Evolutionary conservation across 1,284 basidiomycete species (phyloP).

Genomic region (Fomitopsis betulina): DNA sequence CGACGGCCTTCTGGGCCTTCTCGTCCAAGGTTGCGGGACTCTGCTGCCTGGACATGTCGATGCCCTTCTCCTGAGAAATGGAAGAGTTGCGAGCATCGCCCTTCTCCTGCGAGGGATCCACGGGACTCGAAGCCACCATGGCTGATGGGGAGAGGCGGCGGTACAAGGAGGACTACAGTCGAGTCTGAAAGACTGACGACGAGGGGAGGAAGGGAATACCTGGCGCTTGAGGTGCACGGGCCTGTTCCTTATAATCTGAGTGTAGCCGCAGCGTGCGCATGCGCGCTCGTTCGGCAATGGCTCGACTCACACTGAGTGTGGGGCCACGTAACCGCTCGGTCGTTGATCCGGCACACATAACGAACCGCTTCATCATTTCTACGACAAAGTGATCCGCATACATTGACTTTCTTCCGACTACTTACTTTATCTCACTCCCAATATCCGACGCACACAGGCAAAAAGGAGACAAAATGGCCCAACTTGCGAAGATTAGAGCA

Average conservation of each 20-base stretch:
- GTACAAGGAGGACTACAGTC: neutral
- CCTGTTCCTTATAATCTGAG: conserved; percentile 1
- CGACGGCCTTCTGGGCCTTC: conserved; percentile 1
- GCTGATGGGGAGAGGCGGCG: neutral
- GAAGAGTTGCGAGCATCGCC: neutral
- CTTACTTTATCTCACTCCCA: neutral
- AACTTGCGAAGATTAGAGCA: neutral
- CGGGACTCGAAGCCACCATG: conserved; percentile 3
- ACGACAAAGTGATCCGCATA: neutral
- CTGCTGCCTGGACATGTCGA: conserved; percentile 1
- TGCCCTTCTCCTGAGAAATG: neutral
- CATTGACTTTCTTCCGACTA: neutral
- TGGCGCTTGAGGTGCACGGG: neutral
- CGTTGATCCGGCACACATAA: neutral
- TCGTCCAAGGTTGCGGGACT: neutral
- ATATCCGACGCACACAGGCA: neutral
- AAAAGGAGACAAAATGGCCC: no score
- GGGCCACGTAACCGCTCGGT: conserved; percentile 4
- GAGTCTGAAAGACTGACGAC: neutral
- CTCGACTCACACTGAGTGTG: conserved; percentile 1
- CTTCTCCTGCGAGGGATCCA: conserved; percentile 2
- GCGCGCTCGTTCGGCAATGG: neutral
- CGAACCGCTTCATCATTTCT: neutral
- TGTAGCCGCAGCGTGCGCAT: neutral
- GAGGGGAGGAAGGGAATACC: neutral